These are phyloP conservation scores for Boletales sp. DNA, from an alignment of 768 basidiomycete species.

Conservation along the genomic window DNA sequence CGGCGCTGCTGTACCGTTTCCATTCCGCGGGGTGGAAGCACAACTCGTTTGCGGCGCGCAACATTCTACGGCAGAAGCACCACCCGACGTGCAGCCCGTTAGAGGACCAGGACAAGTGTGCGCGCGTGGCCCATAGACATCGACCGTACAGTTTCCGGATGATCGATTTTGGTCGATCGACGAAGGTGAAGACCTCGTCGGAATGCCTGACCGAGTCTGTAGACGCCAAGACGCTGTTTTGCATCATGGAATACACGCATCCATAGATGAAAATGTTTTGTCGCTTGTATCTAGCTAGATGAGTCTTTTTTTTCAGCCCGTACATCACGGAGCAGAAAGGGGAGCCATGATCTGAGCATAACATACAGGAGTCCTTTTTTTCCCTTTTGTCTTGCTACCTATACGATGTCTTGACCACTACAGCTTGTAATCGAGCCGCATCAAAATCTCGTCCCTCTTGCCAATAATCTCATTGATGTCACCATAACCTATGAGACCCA, in stretches of 20 bases:
- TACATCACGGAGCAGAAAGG: no score
- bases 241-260: no score
- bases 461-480: constrained; percentile 61
- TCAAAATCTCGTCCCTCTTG: constrained; percentile 36
- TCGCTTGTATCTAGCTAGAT: no score
- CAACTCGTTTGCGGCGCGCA: constrained; percentile 40
- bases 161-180: constrained; percentile 48
- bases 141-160: constrained; percentile 35
- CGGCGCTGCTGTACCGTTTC: constrained; percentile 36
- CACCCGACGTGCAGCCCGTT: constrained; percentile 31
- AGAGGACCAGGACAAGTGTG: neutral
- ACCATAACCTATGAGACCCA: constrained; percentile 60
- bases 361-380: neutral
- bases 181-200: no score
- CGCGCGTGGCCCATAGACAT: neutral
- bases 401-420: neutral
- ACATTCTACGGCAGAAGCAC: constrained; percentile 41
- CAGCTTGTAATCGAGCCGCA: constrained; percentile 16
- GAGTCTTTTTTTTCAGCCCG: no score
- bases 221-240: neutral
- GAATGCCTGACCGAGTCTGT: neutral
- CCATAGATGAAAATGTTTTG: no score
- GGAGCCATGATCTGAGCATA: neutral
- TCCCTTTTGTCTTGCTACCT: no score
- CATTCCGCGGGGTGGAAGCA: constrained; percentile 38